Conservation (phyloP, 257 asterid species). For the Jacaranda mimosifolia region DNA sequence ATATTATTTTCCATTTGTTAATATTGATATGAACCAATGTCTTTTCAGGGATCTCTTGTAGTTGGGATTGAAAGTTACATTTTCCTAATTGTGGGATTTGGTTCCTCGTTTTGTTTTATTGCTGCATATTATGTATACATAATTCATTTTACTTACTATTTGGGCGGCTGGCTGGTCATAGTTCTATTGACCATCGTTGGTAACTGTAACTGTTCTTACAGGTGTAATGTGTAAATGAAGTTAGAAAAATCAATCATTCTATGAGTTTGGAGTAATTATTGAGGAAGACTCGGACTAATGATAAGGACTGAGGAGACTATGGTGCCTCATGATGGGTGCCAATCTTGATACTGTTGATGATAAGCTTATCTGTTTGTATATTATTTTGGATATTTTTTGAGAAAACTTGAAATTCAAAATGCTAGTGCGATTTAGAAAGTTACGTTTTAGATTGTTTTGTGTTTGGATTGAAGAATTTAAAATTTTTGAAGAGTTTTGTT, state of each 20-base stretch:
- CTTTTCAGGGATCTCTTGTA: background rate
- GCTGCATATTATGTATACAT: slow-evolving; percentile 22
- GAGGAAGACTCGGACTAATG: background rate
- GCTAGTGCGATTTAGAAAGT: too few species aligned
- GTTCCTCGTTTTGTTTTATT: slow-evolving; percentile 20
- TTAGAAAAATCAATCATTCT: background rate
- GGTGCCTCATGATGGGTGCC: too few species aligned
- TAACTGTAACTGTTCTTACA: background rate
- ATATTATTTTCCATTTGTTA: background rate
- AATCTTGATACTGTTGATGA: too few species aligned
- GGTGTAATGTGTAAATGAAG: background rate
- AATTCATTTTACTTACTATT: background rate
- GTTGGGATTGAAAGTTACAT: slow-evolving; percentile 35
- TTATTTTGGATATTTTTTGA: too few species aligned
- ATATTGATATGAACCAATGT: background rate
- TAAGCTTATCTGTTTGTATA: too few species aligned
- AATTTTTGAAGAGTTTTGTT: too few species aligned
- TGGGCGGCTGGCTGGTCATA: background rate
- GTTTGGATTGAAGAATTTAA: too few species aligned
- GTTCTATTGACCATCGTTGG: background rate
- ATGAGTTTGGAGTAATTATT: background rate
- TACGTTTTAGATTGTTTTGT: too few species aligned
- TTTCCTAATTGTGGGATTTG: slow-evolving; percentile 21
- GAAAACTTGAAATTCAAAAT: too few species aligned
- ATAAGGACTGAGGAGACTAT: background rate